Evolutionary conservation across 805 yeast species (phyloP).

Genomic region (Starmerella bacillaris): DNA sequence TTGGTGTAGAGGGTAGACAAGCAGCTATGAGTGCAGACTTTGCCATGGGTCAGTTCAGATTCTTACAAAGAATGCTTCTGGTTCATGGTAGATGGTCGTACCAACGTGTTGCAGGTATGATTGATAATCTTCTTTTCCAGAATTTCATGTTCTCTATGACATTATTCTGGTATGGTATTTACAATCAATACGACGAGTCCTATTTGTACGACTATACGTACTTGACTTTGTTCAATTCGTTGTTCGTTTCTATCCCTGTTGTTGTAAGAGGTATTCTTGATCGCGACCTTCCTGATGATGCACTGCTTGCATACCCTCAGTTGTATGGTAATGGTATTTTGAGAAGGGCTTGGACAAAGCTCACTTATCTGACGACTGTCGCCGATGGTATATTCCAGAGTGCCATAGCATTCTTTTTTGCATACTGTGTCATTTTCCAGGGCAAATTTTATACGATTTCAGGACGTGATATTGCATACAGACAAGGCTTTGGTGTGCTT

Average conservation of each 20-base stretch:
- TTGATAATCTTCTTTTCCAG: slow-evolving; percentile 62
- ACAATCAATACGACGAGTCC: slow-evolving; percentile 52
- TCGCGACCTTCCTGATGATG: slow-evolving; percentile 53
- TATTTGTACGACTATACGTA: slow-evolving; percentile 63
- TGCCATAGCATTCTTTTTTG: slow-evolving; percentile 47
- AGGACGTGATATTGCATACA: slow-evolving; percentile 44
- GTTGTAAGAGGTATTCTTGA: slow-evolving; percentile 55
- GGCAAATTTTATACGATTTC: slow-evolving; percentile 27
- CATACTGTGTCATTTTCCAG: slow-evolving; percentile 36
- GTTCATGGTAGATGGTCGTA: slow-evolving; percentile 81
- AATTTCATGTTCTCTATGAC: slow-evolving; percentile 58
- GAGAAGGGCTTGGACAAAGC: slow-evolving; percentile 43
- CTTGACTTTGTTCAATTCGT: slow-evolving; percentile 61
- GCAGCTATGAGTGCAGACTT: slow-evolving; percentile 78
- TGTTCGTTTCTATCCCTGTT: slow-evolving; percentile 65
- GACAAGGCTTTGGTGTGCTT: slow-evolving; percentile 54
- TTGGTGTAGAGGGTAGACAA: slow-evolving; percentile 74
- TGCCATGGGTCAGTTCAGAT: slow-evolving; percentile 66
- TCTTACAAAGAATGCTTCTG: slow-evolving; percentile 41
- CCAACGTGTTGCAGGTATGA: slow-evolving; percentile 55
- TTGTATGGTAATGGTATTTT: slow-evolving; percentile 50
- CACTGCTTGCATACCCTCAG: slow-evolving; percentile 51
- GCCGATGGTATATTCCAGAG: slow-evolving; percentile 58
- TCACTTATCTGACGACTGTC: slow-evolving; percentile 44
- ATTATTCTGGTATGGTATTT: slow-evolving; percentile 61